These are phyloP conservation scores for Crucibulum laeve DNA, from an alignment of 768 basidiomycete genomes.

Conservation along the genomic window DNA sequence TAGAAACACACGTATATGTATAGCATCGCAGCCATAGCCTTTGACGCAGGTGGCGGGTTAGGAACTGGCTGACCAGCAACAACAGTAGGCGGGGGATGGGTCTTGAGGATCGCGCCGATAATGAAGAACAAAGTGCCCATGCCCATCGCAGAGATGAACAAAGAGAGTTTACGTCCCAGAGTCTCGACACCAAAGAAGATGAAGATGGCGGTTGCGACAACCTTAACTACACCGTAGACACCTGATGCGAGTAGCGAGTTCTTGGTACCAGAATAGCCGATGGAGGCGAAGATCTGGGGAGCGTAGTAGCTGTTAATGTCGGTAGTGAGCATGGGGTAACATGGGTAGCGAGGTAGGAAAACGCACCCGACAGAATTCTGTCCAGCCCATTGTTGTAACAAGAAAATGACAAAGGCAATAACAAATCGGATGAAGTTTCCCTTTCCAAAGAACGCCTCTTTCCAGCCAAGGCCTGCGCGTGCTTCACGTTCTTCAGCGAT, in stretches of 20 bases:
- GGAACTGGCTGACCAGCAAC: constrained; percentile 16
- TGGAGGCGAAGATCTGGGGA: constrained; percentile 69
- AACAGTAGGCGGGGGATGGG: constrained; percentile 51
- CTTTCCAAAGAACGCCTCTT: constrained; percentile 76
- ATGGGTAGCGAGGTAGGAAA: background rate
- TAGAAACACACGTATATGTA: constrained; percentile 89
- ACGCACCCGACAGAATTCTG: constrained; percentile 70
- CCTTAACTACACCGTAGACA: constrained; percentile 65
- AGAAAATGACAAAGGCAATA: constrained; percentile 79
- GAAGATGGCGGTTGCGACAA: constrained; percentile 62
- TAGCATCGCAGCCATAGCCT: constrained; percentile 83
- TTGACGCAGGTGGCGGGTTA: constrained; percentile 49
- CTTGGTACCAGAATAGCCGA: constrained; percentile 57
- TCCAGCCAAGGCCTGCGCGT: constrained; percentile 56
- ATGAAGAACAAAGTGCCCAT: constrained; percentile 83
- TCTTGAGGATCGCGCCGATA: constrained; percentile 80
- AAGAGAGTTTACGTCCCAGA: constrained; percentile 63
- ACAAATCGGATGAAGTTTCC: constrained; percentile 81
- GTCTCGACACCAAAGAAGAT: constrained; percentile 65
- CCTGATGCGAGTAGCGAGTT: constrained; percentile 71
- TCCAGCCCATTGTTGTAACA: constrained; percentile 80
- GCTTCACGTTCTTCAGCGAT: constrained; percentile 69
- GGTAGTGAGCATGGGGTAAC: background rate
- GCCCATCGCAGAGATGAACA: constrained; percentile 71
- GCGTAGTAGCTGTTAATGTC: constrained; percentile 53